Evolutionary conservation across 2,329 filamentous ascomycete species (phyloP), one percentile per base, ranked within the genome.

Genomic region (Neofusicoccum ribis): DNA sequence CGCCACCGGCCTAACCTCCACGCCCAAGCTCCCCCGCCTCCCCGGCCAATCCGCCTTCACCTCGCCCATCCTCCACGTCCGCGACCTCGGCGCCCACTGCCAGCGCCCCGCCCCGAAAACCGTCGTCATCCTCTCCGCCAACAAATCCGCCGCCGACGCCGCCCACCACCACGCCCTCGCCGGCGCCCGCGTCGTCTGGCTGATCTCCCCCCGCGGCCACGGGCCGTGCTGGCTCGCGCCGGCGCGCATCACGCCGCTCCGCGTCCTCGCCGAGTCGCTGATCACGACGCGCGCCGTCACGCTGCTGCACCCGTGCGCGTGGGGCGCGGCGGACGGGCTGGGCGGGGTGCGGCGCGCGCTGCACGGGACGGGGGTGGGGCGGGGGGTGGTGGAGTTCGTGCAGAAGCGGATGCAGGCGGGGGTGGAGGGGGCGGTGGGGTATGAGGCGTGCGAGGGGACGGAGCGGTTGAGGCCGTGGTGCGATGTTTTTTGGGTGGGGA

Each of bases 231-330:
- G 83, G 82, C 84, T 90, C 73, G 76, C 84, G 0, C 85, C 85
- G 1, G 76, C 84, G 1, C 86, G 86, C n/a, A 87, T 91, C 14
- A 90, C 89, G 0, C 88, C 88, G 0, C 72, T 90, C 17, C 88
- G 88, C 73, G 83, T 83, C 64, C 87, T 85, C 82, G 78, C 91
- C 0, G 89, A 92, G 75, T 86, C 88, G 70, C 82, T 92, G 4
- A 83, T 89, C 5, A 84, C 85, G 37, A 89, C 86, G 0, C 87
- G 91, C 0, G 82, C 90, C 67, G 77, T 93, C 60, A 90, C 87
- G 1, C 92, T 88, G 87, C 87, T 93, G 75, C 88, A 85, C 61
- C 91, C 91, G 0, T 93, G 90, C 72, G 83, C 89, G 12, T 93
- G 89, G 88, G 89, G 87, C 3, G 80, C 82, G 1, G 84, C 82